Conservation (phyloP, 1,284 basidiomycete species). For the Kwoniella shivajii region DNA sequence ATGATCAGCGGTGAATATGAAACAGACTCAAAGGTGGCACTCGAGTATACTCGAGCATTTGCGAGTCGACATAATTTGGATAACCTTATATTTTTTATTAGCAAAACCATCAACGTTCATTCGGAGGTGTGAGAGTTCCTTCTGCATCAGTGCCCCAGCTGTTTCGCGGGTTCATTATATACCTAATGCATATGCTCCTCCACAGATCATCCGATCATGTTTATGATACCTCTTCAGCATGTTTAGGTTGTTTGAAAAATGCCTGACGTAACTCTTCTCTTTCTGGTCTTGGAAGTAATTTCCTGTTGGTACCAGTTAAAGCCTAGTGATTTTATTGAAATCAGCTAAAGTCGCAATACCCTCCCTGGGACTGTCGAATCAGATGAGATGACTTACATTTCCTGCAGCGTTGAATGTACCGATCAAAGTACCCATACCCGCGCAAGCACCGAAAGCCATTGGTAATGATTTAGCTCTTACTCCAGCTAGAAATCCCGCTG, state of each 20-base stretch:
- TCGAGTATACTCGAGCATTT: too few relatives aligned
- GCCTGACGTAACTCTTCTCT: slow-evolving; percentile 54
- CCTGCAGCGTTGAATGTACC: slow-evolving; percentile 85
- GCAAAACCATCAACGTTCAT: too few relatives aligned
- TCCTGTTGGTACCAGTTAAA: slow-evolving; percentile 46
- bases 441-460: slow-evolving; percentile 77
- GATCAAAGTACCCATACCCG: slow-evolving; percentile 74
- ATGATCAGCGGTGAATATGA: too few relatives aligned
- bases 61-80: too few relatives aligned
- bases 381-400: slow-evolving; percentile 39
- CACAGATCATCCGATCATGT: too few relatives aligned
- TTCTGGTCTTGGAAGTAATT: slow-evolving; percentile 51
- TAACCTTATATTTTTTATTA: too few relatives aligned
- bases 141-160: too few relatives aligned
- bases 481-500: slow-evolving; percentile 88
- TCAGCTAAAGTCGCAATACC: too few relatives aligned
- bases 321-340: slow-evolving; percentile 16
- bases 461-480: slow-evolving; percentile 82
- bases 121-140: too few relatives aligned
- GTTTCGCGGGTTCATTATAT: too few relatives aligned
- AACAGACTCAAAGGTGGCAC: too few relatives aligned
- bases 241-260: slow-evolving; percentile 57
- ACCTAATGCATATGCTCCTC: too few relatives aligned
- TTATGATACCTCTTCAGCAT: slow-evolving; percentile 24
- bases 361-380: neutral